Conservation (phyloP, 176 grass and related monocot genomes). For the Ampelocalamus luodianensis region DNA sequence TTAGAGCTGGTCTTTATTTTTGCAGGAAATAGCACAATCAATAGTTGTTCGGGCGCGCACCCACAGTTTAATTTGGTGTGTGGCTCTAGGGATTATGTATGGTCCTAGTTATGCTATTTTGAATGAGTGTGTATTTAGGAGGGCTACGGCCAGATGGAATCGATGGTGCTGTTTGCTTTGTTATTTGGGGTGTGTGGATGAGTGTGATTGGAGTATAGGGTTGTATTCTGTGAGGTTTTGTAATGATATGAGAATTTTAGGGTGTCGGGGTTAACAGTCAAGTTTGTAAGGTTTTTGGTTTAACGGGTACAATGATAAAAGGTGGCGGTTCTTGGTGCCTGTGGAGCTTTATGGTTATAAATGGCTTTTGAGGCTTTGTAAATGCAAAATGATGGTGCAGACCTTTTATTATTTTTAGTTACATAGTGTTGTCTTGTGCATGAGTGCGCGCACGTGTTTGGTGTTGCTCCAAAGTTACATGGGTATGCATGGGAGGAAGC, state of each 20-base stretch:
- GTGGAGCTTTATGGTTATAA: not conserved
- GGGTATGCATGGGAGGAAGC: not conserved
- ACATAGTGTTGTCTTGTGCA: not conserved
- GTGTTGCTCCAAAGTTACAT: not conserved
- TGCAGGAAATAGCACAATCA: not conserved
- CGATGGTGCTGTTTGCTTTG: not conserved
- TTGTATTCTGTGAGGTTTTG: conserved; percentile 7
- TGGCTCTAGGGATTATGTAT: not conserved
- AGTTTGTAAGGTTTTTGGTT: not conserved
- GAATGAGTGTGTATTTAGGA: not conserved
- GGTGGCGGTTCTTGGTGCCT: not conserved
- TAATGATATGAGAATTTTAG: not conserved
- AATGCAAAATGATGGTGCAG: not conserved
- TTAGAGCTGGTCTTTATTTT: not conserved
- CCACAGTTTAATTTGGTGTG: not conserved
- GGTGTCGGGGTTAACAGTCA: not conserved
- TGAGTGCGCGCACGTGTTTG: not conserved
- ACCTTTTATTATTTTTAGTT: not conserved
- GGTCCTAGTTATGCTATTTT: not conserved
- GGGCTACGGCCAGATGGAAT: not conserved
- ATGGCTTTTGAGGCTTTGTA: not conserved
- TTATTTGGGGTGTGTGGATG: not conserved
- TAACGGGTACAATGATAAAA: not conserved
- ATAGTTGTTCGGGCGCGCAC: not conserved
- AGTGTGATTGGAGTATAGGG: not conserved